Evolutionary conservation across 1,284 basidiomycete genomes (phyloP), one percentile per base, ranked within the genome.

Genomic region (Ceratobasidium sp.): DNA sequence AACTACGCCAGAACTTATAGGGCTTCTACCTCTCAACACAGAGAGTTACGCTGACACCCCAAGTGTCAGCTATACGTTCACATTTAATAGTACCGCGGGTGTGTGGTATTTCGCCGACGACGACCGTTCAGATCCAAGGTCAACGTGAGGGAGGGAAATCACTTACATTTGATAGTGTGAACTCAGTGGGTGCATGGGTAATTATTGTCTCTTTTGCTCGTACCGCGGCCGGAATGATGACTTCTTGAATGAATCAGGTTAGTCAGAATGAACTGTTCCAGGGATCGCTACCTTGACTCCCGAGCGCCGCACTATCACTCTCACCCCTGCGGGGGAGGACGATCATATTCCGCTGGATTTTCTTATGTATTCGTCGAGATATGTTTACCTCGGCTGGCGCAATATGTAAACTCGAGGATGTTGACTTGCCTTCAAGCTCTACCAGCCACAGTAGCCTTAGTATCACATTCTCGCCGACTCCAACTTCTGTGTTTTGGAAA

Each of bases 81-180:
- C 58, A 13, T 75, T 75, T 40, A 46, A 75, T 18, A 60, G 71
- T 2, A 75, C 71, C 33, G 33, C 33, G 40, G 58, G 56, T 15
- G 60, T 75, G 13, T 75, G 26, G 18, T 75, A 75, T 46, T 75
- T 75, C n/a, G 49, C 58, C 18, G 58, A 75, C 60, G 23, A 49
- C 23, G 18, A n/a, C 55, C 10, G 33, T 23, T 15, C 28, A 7
- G 51, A 75, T 26, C 26, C 56, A 5, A 51, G n/a, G 39, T 75
- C 28, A 75, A 44, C 46, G 7, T 75, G 71, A 75, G n/a, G 71
- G 71, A 13, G 60, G 53, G 3, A 18, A 63, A 33, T n/a, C 23
- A 28, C 44, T 63, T 20, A 49, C 23, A 6, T 26, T 67, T 26
- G 44, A 67, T 26, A 67, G 42, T n/a, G n/a, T 44, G 23, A 46